phyloP scores from a whole-genome alignment of 768 basidiomycete species.

The Lactarius pseudohatsudake region DNA sequence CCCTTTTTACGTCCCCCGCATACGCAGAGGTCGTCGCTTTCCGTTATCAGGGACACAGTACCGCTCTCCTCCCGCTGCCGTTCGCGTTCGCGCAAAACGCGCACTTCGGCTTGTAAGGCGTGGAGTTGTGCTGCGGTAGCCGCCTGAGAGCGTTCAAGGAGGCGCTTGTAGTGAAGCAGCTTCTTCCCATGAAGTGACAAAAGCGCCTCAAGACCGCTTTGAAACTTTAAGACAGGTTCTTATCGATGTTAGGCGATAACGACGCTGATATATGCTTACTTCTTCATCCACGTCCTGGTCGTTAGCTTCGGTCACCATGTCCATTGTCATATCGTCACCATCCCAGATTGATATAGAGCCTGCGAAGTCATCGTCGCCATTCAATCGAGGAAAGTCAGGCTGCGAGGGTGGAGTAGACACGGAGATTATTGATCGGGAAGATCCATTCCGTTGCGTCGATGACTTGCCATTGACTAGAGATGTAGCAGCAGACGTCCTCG shows the following conservation, averaged over 20 bases:
- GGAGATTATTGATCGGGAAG: constrained; percentile 19
- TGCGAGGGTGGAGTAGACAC: constrained; percentile 17
- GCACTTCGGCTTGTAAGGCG: constrained; percentile 79
- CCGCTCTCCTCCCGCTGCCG: constrained; percentile 34
- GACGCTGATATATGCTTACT: constrained; percentile 36
- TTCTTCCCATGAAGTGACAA: constrained; percentile 49
- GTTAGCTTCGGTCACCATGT: constrained; percentile 59
- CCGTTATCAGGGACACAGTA: constrained; percentile 21
- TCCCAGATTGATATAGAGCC: constrained; percentile 45
- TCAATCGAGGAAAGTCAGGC: constrained; percentile 33
- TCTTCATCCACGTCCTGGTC: constrained; percentile 75
- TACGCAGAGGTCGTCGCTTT: constrained; percentile 39
- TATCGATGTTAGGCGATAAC: constrained; percentile 9
- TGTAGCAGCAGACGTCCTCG: constrained; percentile 26
- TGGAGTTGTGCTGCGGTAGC: constrained; percentile 80
- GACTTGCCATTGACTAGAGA: constrained; percentile 32
- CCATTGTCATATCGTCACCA: constrained; percentile 61
- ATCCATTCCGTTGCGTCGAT: constrained; percentile 31
- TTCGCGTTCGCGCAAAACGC: constrained; percentile 55
- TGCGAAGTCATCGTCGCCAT: constrained; percentile 30
- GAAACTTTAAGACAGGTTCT: constrained; percentile 39
- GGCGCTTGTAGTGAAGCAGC: constrained; percentile 71
- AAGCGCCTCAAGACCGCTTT: constrained; percentile 43
- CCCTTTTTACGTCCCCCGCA: constrained; percentile 63
- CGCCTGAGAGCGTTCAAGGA: constrained; percentile 78